Base-by-base conservation (phyloP, 331 rosid genomes). In the Ulmus americana region DNA sequence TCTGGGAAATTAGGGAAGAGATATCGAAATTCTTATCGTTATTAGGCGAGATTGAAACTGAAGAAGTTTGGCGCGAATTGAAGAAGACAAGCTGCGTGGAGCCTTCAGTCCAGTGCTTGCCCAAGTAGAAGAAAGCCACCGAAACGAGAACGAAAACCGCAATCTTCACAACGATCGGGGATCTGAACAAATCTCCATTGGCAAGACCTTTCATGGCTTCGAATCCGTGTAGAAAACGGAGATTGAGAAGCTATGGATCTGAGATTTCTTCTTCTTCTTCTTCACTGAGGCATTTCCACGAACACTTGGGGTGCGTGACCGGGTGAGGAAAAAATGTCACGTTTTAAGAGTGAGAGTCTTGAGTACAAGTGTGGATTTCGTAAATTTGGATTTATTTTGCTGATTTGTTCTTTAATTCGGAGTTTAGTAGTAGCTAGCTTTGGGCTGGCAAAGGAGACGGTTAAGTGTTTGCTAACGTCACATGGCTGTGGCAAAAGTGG, bases 1-100 rank as follows among this genome's bases (percentile, higher is more conserved):
- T 64, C n/a, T 43, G 69, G 20, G 64, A 47, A 52, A 85, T 72
- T 50, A 82, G 74, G 40, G 74, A 9, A 59, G 95, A 47, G 70
- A 79, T 53, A 52, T 85, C 79, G 72, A 82, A 74, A n/a, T 48
- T 53, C 45, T 74, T 69, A 73, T 79, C 53, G 65, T 46, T 55
- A 73, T 89, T 87, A 39, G 97, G 95, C 12, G 99, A 94, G 41
- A 71, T 20, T 7, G 90, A 42, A 66, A 89, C 84, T 35, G 71
- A 4, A 4, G 83, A 64, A 28, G 77, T 45, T 12, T 41, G 77
- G 64, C 52, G 8, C 47, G 74, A 14, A 62, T 85, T 38, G 85
- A 74, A 82, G 95, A 88, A 87, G 77, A 94, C 67, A 76, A 87
- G 91, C 73, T 85, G 97, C 64, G 72, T 82, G 70, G 74, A 56